Conservation (phyloP, 139 green algal species). For the Closterium sp. region DNA sequence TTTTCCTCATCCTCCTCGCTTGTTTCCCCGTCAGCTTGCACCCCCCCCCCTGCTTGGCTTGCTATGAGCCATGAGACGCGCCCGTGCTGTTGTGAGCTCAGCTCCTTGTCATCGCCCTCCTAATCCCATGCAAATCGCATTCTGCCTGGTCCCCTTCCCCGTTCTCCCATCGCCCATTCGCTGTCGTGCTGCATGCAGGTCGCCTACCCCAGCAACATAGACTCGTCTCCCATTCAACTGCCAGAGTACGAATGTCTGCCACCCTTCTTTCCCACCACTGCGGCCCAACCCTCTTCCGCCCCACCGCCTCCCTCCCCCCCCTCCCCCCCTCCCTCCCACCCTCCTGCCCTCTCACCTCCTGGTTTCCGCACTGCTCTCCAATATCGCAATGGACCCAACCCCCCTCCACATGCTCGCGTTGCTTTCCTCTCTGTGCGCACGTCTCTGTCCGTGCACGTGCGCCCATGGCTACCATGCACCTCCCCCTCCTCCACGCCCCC, state of each 20-base stretch:
- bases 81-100: too few species aligned
- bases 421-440: not conserved
- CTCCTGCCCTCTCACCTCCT: not conserved
- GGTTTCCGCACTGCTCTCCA: not conserved
- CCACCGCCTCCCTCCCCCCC: not conserved
- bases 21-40: too few species aligned
- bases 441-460: not conserved
- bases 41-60: too few species aligned
- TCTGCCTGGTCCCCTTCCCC: not conserved
- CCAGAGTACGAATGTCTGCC: not conserved
- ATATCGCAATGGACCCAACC: not conserved
- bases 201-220: not conserved
- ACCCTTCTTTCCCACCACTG: not conserved
- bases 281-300: not conserved
- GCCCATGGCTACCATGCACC: not conserved
- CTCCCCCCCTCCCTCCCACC: not conserved
- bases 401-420: too few species aligned
- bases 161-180: not conserved
- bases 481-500: not conserved
- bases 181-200: not conserved
- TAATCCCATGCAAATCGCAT: not conserved
- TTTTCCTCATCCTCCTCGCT: not conserved
- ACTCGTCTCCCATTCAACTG: not conserved
- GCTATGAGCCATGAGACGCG: too few species aligned
- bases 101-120: not conserved